Evolutionary conservation across 2,329 filamentous ascomycete species (phyloP), one percentile per base, ranked within the genome.

Genomic region (Podosphaera xanthii): DNA sequence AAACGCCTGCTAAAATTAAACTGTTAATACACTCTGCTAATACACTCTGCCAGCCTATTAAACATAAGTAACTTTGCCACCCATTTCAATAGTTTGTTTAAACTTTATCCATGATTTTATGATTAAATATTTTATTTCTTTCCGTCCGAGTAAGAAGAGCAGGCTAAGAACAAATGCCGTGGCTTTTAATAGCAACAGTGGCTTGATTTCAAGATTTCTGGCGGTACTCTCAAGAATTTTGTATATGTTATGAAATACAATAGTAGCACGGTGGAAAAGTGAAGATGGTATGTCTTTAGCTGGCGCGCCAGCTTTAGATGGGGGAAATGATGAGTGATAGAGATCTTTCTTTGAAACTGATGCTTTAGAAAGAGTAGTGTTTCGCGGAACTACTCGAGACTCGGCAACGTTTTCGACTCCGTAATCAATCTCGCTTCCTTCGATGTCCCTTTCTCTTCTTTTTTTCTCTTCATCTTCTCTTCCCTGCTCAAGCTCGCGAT

Each of bases 51-150:
- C 40, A 14, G 0, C 52, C 3, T 36, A 12, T 76, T 72, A 97
- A 61, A 98, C 94, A 73, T 97, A 97, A 70, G 86, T 94, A 67
- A 97, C 90, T 74, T 96, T 97, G 63, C 94, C 86, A 1, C 91
- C 92, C 91, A 97, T 97, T 1, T 90, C 90, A 3, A 91, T 83
- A 0, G 92, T 68, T 57, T 60, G 59, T 57, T 59, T 62, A 0
- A 69, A 60, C 49, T 66, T 66, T 14, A 9, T 78, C 88, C 88
- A 94, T 8, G 81, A 82, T 59, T 82, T 77, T 68, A 82, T 77
- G 42, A 96, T 71, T 63, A 85, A 79, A 64, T 94, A 82, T 48
- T 90, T 79, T 12, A 94, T 74, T 67, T 85, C 84, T 66, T 80
- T 78, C 65, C 86, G 78, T 60, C 86, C 84, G 61, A 96, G 74